Conservation (phyloP, 805 yeast genomes). For the Blastobotrys robertii region DNA sequence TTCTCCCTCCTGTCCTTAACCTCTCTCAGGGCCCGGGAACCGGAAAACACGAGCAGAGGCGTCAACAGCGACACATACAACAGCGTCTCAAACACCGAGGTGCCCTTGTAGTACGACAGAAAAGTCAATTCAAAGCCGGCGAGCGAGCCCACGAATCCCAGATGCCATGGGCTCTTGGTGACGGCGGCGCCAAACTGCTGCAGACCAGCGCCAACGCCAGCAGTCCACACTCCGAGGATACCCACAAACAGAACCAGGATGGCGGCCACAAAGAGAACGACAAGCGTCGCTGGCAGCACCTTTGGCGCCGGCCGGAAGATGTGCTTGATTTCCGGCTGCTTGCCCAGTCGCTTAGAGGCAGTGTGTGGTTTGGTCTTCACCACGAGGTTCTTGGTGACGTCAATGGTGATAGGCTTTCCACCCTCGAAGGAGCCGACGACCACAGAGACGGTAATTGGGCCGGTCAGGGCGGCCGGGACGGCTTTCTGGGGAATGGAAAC, state of each 20-base stretch:
- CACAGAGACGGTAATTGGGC: conserved; percentile 17
- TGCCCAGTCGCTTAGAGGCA: conserved; percentile 25
- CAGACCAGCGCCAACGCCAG: conserved; percentile 15
- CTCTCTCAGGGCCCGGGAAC: conserved; percentile 55
- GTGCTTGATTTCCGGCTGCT: conserved; percentile 55
- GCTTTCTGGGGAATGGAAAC: conserved; percentile 22
- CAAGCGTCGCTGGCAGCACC: conserved; percentile 38
- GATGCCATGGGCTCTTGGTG: conserved; percentile 28
- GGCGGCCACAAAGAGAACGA: conserved; percentile 34
- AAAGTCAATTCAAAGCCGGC: conserved; percentile 45
- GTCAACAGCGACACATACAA: conserved; percentile 39
- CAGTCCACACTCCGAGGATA: conserved; percentile 11
- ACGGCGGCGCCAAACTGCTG: conserved; percentile 15
- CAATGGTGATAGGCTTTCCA: conserved; percentile 2
- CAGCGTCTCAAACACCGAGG: conserved; percentile 52
- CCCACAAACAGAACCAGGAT: conserved; percentile 25
- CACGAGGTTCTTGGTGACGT: conserved; percentile 6
- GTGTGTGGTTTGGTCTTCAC: conserved; percentile 5
- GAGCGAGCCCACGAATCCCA: conserved; percentile 40
- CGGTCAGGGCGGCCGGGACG: conserved; percentile 25
- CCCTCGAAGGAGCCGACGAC: conserved; percentile 24
- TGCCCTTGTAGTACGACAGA: conserved; percentile 46
- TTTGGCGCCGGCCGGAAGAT: conserved; percentile 45
- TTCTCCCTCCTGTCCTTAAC: conserved; percentile 21
- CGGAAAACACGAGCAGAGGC: conserved; percentile 47